Percentiles rank a stretch among this genome's conserved stretches.
These are phyloP conservation scores for Exidia glandulosa DNA, from an alignment of 768 basidiomycete genomes.

Conservation along the genomic window DNA sequence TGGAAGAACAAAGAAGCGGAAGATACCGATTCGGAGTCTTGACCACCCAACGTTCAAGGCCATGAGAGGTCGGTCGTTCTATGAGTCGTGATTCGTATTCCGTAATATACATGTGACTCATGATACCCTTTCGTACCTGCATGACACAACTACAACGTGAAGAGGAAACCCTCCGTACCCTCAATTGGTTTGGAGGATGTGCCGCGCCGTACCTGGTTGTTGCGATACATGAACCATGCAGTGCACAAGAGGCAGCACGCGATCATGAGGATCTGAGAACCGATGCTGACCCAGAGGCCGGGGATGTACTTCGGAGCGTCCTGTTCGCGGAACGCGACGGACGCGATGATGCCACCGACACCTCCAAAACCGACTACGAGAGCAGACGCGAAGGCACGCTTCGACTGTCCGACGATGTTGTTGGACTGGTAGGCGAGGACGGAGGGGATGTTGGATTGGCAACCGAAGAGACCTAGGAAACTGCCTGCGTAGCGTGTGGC, in stretches of 20 bases:
- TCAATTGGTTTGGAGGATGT: slow-evolving; percentile 8
- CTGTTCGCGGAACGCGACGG: slow-evolving; percentile 1
- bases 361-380: slow-evolving; percentile 11
- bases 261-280: slow-evolving; percentile 7
- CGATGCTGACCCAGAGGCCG: slow-evolving; percentile 9
- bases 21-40: too few relatives aligned
- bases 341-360: slow-evolving; percentile 11
- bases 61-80: too few relatives aligned
- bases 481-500: not conserved
- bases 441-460: not conserved
- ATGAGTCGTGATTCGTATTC: not conserved
- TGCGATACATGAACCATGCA: slow-evolving; percentile 7
- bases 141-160: slow-evolving; percentile 11
- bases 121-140: not conserved
- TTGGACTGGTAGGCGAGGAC: slow-evolving; percentile 8
- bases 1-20: too few relatives aligned
- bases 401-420: slow-evolving; percentile 14
- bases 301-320: slow-evolving; percentile 10
- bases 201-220: slow-evolving; percentile 7
- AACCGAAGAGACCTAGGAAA: slow-evolving; percentile 3
- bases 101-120: not conserved
- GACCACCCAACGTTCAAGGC: too few relatives aligned
- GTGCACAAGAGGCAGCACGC: not conserved
- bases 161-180: slow-evolving; percentile 9
- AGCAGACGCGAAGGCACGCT: slow-evolving; percentile 13